Base-by-base conservation (phyloP, 257 asterid species). In the Solanum lycopersicoides region DNA sequence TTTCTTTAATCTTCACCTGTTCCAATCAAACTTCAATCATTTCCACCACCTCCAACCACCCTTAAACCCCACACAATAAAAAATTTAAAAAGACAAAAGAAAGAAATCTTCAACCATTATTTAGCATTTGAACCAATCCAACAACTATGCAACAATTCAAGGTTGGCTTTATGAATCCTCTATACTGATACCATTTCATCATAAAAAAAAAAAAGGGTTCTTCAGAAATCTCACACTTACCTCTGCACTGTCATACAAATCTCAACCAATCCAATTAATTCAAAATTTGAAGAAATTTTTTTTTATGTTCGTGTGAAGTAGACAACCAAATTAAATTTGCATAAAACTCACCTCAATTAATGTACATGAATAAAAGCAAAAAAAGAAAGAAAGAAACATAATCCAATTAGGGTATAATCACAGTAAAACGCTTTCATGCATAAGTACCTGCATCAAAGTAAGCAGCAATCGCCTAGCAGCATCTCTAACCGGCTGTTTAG, bases 401-500 rank as follows among this genome's bases (percentile, higher is more conserved):
- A 73, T 73, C 28, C 28, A 47, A 80, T 44, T 44, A 44, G 65
- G 60, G 41, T 25, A 77, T 25, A 41, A 30, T 69, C 21, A 32
- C 32, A 28, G 35, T 41, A 85, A 76, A 71, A 28, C 9, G 87
- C 66, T 53, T 71, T 35, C 83, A 85, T 83, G 89, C 85, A 73
- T 23, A 65, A 42, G 60, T 91, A 97, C 99, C 98, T 96, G 98
- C 99, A 97, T 97, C 59, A 96, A 95, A 75, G 99, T 97, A 88
- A 96, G 98, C 91, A 97, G 74, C 47, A 97, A 88, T 88, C 98
- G 91, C 45, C 99, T 91, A 21, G 98, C 96, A 28, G 99, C 98
- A 85, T 97, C 98, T 88, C 99, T 89, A 65, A 97, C 99, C 1
- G 99, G 99, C 88, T 96, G 99, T 86, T 97, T 97, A 4, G 93